Base-by-base conservation (phyloP, 2,329 filamentous ascomycete species). In the Exserohilum turcica region DNA sequence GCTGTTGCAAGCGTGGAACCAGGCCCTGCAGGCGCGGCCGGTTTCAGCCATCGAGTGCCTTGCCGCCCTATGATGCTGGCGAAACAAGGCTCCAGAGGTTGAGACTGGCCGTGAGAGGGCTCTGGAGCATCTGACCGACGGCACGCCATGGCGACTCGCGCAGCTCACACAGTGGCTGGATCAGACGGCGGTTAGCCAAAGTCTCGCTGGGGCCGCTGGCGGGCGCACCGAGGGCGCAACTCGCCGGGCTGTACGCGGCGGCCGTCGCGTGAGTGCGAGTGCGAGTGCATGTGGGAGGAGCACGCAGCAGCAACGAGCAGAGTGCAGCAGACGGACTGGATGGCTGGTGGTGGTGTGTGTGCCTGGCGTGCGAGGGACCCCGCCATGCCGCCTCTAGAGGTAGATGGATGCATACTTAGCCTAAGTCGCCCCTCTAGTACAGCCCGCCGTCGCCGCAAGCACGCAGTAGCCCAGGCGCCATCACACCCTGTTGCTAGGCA, bases 1-100 rank as follows among this genome's bases (percentile, higher is more conserved):
- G 70, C 57, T 59, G 69, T 68, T 62, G 66, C 66, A 72, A 52
- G 67, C 54, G 58, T 73, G 67, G 68, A 73, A 72, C 66, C 52
- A 51, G 55, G 58, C 63, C 62, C 65, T 69, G 70, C 63, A 69
- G 62, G 33, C 54, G 33, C 54, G 57, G 51, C 54, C 42, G 49
- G 69, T 74, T 73, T 72, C 70, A 73, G 66, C 61, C 51, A 59
- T 50, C n/a, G n/a, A n/a, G n/a, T 60, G 63, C 60, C 63, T 60
- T 68, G 64, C 53, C 60, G 51, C 56, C 33, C 39, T 48, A 15
- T 29, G 10, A 15, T 29, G 10, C 47, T 51, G 48, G 53, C 59
- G 47, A 57, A 55, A 57, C 59, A 51, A 18, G 32, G 52, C 37
- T 45, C 32, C 42, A 52, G 31, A 52, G 33, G 57, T 48, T 53